A percentile compares a stretch with the other conserved stretches of the same genome.
Conservation (phyloP, 176 grass and related monocot species). For the Ampelocalamus luodianensis region DNA sequence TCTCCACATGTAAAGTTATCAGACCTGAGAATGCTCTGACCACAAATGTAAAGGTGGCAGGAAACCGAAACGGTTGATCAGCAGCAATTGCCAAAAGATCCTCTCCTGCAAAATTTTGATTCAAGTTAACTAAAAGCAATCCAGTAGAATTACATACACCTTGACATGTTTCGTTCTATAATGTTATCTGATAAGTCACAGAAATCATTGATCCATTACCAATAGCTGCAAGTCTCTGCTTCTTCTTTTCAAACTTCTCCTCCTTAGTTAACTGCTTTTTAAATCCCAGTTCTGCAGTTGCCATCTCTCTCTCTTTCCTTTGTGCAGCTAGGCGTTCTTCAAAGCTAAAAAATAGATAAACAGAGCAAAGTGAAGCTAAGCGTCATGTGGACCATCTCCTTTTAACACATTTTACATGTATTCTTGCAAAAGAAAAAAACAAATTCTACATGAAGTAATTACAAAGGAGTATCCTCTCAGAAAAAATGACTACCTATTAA, state of each 20-base stretch:
- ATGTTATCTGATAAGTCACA: constrained; percentile 1
- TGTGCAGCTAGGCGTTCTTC: constrained; percentile 82
- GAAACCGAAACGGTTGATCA: constrained; percentile 98
- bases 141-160: constrained; percentile 19
- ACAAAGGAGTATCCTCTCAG: constrained; percentile 7
- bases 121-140: constrained; percentile 38
- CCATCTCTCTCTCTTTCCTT: constrained; percentile 89
- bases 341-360: constrained; percentile 68
- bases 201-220: constrained; percentile 53
- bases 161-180: constrained; percentile 35
- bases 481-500: constrained; percentile 63
- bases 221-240: constrained; percentile 94
- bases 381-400: neutral
- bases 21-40: constrained; percentile 99
- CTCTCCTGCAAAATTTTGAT: constrained; percentile 72
- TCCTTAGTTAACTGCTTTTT: constrained; percentile 84
- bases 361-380: constrained; percentile 25
- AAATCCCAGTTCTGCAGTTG: constrained; percentile 71
- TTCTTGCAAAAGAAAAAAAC: neutral
- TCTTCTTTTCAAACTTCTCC: constrained; percentile 93
- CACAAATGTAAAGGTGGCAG: constrained; percentile 98
- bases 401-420: too few species aligned
- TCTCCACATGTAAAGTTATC: constrained; percentile 17
- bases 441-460: constrained; percentile 30
- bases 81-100: constrained; percentile 96